These are phyloP conservation scores for Thermoascus crustaceus DNA, from an alignment of 2,329 filamentous ascomycete genomes.

Conservation along the genomic window DNA sequence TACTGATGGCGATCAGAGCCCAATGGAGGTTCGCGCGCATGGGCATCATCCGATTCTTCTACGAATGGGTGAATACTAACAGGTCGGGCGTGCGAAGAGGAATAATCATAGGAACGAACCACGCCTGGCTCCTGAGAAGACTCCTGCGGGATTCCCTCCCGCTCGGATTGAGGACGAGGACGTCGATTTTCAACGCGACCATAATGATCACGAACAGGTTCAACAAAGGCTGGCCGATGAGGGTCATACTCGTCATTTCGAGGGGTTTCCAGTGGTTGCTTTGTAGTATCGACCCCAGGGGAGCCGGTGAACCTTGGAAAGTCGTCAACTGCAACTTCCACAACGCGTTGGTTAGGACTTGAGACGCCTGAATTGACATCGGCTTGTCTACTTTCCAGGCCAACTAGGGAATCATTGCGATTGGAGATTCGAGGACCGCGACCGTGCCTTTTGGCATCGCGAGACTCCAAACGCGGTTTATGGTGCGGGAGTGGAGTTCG, in stretches of 20 bases:
- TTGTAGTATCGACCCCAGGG: conserved; percentile 8
- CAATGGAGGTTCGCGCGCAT: not conserved
- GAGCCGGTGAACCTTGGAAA: conserved; percentile 15
- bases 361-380: not conserved
- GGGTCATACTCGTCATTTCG: conserved; percentile 44
- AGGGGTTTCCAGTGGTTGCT: conserved; percentile 23
- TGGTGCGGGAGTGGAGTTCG: conserved; percentile 1
- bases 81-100: not conserved
- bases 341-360: conserved; percentile 3
- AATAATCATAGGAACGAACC: not conserved
- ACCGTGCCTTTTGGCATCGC: conserved; percentile 3
- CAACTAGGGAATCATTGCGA: not conserved
- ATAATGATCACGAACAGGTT: conserved; percentile 11
- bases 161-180: not conserved
- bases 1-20: not conserved
- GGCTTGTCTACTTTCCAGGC: not conserved
- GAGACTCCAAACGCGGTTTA: not conserved
- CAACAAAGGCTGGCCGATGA: conserved; percentile 28
- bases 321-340: conserved; percentile 14
- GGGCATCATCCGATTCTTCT: not conserved
- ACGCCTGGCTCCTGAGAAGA: not conserved
- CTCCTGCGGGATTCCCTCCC: not conserved
- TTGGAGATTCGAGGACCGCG: not conserved
- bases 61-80: not conserved
- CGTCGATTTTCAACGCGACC: conserved; percentile 6